phyloP scores from a whole-genome alignment of 139 green algal species.

The Desmodesmus armatus region DNA sequence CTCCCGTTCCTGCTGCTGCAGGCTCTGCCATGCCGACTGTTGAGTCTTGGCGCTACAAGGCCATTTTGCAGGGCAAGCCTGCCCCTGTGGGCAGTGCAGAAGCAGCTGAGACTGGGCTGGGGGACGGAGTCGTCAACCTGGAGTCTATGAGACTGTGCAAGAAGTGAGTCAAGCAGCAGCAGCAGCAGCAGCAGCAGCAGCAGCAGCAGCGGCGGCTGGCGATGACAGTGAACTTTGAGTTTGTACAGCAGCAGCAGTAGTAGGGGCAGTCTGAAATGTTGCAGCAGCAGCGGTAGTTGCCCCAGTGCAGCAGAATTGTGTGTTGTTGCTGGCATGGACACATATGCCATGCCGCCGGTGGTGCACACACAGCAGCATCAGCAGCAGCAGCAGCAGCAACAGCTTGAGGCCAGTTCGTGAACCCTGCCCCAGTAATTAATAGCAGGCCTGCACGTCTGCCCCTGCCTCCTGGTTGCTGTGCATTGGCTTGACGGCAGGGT shows the following conservation, averaged over 20 bases:
- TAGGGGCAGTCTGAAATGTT: not conserved
- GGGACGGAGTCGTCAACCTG: constrained; percentile 34
- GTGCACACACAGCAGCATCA: too few species aligned
- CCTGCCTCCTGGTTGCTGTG: not conserved
- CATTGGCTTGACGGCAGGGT: not conserved
- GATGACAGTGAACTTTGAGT: not conserved
- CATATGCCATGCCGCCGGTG: not conserved
- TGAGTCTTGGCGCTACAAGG: constrained; percentile 13
- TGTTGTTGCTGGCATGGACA: not conserved
- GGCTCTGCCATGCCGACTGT: constrained; percentile 11
- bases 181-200: not conserved
- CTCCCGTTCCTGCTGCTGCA: not conserved
- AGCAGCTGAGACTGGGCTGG: not conserved
- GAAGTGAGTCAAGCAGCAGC: constrained; percentile 5
- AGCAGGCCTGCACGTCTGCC: not conserved
- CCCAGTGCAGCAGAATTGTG: not conserved
- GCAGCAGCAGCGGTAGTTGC: not conserved
- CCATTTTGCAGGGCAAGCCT: not conserved
- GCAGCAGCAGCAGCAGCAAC: not conserved
- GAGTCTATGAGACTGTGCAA: constrained; percentile 34
- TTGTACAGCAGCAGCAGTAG: too few species aligned
- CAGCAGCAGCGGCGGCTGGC: not conserved
- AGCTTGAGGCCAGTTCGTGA: not conserved
- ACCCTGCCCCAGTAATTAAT: not conserved
- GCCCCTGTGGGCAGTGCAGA: constrained; percentile 3